A percentile compares a stretch with the other conserved stretches of the same genome.
phyloP scores from a whole-genome alignment of 306 rosid genomes.

The Malus domestica region ASM211411v1 NC_041793.1:25110501-25111000 shows the following conservation, averaged over 20 bases:
- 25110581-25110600: neutral
- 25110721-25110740: constrained; percentile 36
- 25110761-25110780: constrained; percentile 20
- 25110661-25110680: neutral
- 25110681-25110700: constrained; percentile 13
- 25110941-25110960: no score
- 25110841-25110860: neutral
- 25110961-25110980: no score
- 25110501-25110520: no score
- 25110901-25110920: neutral
- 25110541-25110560: neutral
- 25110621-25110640: neutral
- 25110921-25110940: neutral
- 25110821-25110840: neutral
- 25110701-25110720: constrained; percentile 1
- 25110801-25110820: no score
- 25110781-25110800: neutral
- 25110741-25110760: constrained; percentile 53
- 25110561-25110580: neutral
- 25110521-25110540: no score
- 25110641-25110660: neutral
- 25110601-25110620: neutral
- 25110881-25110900: constrained; percentile 23
- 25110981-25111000: no score
- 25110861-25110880: constrained; percentile 26